A percentile compares a stretch with the other conserved stretches of the same genome.
These are phyloP conservation scores for Septoria linicola DNA, from an alignment of 2,329 filamentous ascomycete genomes.

Conservation along the genomic window DNA sequence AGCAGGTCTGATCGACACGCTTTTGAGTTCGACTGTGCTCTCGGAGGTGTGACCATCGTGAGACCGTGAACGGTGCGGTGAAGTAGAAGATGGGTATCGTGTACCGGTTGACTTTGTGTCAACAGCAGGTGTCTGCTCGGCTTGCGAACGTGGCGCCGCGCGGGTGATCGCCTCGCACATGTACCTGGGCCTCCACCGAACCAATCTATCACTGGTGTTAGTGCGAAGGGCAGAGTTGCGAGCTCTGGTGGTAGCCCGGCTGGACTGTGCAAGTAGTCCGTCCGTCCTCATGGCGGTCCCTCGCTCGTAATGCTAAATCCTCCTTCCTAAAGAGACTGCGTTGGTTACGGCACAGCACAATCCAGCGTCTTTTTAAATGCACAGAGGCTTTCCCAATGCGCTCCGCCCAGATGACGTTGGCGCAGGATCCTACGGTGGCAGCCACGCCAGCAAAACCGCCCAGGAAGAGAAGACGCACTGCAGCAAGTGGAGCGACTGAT, in stretches of 20 bases:
- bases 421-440: slow-evolving; percentile 15
- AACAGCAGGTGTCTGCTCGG: neutral
- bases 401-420: slow-evolving; percentile 16
- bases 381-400: slow-evolving; percentile 1
- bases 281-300: neutral
- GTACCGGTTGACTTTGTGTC: too few species aligned
- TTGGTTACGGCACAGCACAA: too few species aligned
- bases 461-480: slow-evolving; percentile 77
- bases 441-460: slow-evolving; percentile 28
- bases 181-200: slow-evolving; percentile 3
- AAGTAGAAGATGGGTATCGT: too few species aligned
- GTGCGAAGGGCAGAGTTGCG: slow-evolving; percentile 12
- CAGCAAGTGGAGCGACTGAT: slow-evolving; percentile 82
- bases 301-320: neutral
- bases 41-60: too few species aligned
- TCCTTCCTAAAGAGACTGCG: slow-evolving; percentile 1
- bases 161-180: slow-evolving; percentile 11
- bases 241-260: neutral
- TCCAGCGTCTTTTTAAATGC: neutral
- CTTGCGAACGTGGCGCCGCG: slow-evolving; percentile 2
- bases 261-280: neutral
- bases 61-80: too few species aligned
- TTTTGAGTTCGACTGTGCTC: neutral
- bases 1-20: too few species aligned
- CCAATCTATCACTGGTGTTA: slow-evolving; percentile 12